These are phyloP conservation scores for Penicillium cosmopolitanum DNA, from an alignment of 495 filamentous ascomycete species.

Conservation along the genomic window DNA sequence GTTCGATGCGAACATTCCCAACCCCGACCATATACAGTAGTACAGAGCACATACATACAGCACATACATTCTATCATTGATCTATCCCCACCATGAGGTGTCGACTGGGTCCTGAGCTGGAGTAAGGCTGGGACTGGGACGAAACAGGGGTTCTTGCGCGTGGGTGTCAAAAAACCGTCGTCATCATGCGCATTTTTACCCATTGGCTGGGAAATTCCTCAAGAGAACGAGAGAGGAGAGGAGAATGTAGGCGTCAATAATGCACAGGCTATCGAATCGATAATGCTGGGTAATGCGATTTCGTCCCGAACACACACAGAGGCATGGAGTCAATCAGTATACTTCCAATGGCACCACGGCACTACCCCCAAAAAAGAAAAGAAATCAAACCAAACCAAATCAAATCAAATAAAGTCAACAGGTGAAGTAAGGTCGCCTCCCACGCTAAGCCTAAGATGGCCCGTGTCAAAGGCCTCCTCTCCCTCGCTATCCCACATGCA, in stretches of 20 bases:
- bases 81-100: not conserved
- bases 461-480: conserved; percentile 29
- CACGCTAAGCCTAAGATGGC: conserved; percentile 31
- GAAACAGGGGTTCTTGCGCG: conserved; percentile 4
- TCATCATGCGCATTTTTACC: conserved; percentile 35
- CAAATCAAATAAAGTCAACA: not conserved
- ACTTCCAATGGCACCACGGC: no score
- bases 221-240: conserved; percentile 13
- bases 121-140: conserved; percentile 4
- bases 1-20: no score
- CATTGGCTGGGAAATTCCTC: conserved; percentile 18
- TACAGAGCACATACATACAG: no score
- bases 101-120: not conserved
- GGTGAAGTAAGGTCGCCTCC: conserved; percentile 26
- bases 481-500: conserved; percentile 11
- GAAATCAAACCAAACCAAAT: not conserved
- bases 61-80: no score
- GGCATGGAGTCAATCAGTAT: no score
- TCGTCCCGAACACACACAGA: no score
- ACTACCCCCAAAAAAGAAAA: not conserved
- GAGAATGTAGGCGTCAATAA: conserved; percentile 34
- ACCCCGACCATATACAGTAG: no score
- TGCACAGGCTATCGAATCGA: conserved; percentile 30
- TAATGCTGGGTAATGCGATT: not conserved
- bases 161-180: conserved; percentile 23